phyloP scores from a whole-genome alignment of 2,329 filamentous ascomycete genomes.

The Aureobasidium sp. region DNA sequence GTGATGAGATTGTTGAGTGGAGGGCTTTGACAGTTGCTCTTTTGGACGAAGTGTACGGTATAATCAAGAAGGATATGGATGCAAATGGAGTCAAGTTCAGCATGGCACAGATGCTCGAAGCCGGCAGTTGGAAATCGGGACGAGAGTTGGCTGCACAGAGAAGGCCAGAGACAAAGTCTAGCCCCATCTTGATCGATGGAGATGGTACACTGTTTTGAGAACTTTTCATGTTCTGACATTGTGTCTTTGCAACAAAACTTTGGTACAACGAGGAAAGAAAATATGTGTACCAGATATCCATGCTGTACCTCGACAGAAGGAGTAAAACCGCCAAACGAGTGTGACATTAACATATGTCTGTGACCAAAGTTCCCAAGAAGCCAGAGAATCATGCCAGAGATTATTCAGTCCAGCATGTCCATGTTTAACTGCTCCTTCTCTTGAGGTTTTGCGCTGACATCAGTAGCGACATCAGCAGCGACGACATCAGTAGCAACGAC shows the following conservation, averaged over 20 bases:
- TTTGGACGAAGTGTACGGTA: slow-evolving; percentile 57
- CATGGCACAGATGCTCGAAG: slow-evolving; percentile 82
- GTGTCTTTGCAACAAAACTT: too few relatives aligned
- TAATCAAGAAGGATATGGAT: slow-evolving; percentile 61
- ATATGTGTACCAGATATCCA: not conserved
- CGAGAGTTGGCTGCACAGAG: slow-evolving; percentile 32
- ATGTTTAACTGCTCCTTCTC: not conserved
- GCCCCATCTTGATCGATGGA: slow-evolving; percentile 34
- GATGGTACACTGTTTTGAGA: slow-evolving; percentile 35
- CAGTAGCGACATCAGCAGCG: too few relatives aligned
- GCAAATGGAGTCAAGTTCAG: slow-evolving; percentile 46
- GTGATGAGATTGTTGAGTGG: slow-evolving; percentile 71
- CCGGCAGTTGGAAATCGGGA: slow-evolving; percentile 88
- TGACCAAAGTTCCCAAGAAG: too few relatives aligned
- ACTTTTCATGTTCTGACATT: not conserved
- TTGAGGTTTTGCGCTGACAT: too few relatives aligned
- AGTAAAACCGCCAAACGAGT: not conserved
- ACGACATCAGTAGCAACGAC: not conserved
- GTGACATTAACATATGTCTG: too few relatives aligned
- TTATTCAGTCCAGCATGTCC: not conserved
- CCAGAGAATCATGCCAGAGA: too few relatives aligned
- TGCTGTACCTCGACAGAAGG: not conserved
- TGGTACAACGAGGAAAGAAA: not conserved
- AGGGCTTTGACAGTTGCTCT: slow-evolving; percentile 63
- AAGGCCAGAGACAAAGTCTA: slow-evolving; percentile 30